Base-by-base conservation (phyloP, 306 rosid genomes). In the Cicer bijugum region DNA sequence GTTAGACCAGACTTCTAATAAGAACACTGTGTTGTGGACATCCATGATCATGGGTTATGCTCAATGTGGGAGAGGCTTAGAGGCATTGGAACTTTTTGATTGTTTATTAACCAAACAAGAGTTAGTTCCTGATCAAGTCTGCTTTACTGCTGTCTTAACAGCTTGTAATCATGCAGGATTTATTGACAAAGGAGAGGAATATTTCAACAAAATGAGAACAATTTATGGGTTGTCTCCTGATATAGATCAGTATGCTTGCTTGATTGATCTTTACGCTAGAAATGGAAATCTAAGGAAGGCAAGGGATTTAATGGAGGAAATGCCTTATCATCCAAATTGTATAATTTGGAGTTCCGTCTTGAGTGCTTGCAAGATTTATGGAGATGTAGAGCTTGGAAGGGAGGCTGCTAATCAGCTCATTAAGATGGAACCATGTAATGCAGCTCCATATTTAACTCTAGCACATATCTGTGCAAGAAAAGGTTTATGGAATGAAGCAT, bases 181-280 rank as follows among this genome's bases (percentile, higher is more conserved):
- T 68, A 82, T 87, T 78, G 76, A 85, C 69, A 80, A 82, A 80
- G 95, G 90, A 38, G 67, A 76, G 53, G 81, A 78, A 14, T 85
- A 87, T 60, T 87, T 87, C 55, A 85, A 82, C 59, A 79, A 74
- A 82, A 87, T 85, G 91, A 86, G 66, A 52, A 43, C 77, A 47
- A 42, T 56, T 39, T 84, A 82, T 15, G 69, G 71, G 45, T 52
- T 87, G 43, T 69, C 63, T 73, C 91, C 91, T 70, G 73, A 76
- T 73, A 75, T 74, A 50, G 91, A 89, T 71, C 90, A 85, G 59
- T 89, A 82, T 80, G 91, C 89, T 74, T 87, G 91, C 85, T 78
- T 87, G 86, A 45, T 89, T 37, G 88, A 89, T 76, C 94, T 89
- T n/a, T 82, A 82, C 74, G 91, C 85, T 65, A 85, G 90, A 87